Evolutionary conservation across 139 green algal species (phyloP), one percentile per base, ranked within the genome.

Genomic region (Zygnema cylindricum): DNA sequence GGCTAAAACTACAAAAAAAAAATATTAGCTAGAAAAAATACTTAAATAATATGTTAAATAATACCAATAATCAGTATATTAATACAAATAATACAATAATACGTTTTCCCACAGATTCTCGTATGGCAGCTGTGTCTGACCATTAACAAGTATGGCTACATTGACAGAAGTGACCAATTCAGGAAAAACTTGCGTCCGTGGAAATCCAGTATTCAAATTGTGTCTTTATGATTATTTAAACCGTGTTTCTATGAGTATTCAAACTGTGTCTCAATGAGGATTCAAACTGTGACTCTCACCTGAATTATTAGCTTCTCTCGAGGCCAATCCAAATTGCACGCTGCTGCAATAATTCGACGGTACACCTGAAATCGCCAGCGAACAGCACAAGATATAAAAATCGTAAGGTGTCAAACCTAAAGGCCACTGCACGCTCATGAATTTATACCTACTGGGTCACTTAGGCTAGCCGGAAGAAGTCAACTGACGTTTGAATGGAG

Each of bases 281-380:
- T 35, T 35, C 57, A 30, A 73, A 73, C 30, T 35, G 16, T 41
- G 71, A 16, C 38, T 41, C 11, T 3, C 38, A 79, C 71, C 84
- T 89, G 84, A 25, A 89, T 32, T 25, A 89, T 42, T 23, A 89
- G 84, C 21, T 76, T 55, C 43, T 76, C 84, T 30, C 49, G 84
- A 32, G 84, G 84, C 84, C 84, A 89, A 1, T 89, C 23, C 43
- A 89, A 33, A n/a, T 39, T 36, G 42, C 75, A 89, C 30, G 75
- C 39, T 76, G 36, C 39, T 32, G 22, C 84, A 33, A 89, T 89
- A 41, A 76, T 57, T 7, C 73, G 39, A 69, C 30, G 38, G 84
- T 89, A 89, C 49, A 87, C 81, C 81, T 79, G 71, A 3, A 40
- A 3, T 16, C 71, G 21, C 7, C 16, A 7, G 71, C 7, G 16